Conservation (phyloP, 768 basidiomycete species). For the Tylopilus rubrobrunneus region DNA sequence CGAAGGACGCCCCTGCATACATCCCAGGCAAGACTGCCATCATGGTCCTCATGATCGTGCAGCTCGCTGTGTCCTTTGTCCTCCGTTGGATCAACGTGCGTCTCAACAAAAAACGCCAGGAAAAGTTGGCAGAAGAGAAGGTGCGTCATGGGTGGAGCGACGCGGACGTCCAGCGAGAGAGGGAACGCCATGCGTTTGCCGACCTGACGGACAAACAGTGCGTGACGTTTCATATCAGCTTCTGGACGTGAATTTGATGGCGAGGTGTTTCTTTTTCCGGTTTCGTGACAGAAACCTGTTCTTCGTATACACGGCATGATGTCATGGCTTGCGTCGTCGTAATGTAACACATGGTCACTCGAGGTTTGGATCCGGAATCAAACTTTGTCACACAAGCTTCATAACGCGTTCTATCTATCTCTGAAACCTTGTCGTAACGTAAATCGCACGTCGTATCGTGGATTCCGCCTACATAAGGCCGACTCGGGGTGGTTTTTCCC, state of each 20-base stretch:
- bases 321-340: not conserved
- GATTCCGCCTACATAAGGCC: conserved; percentile 9
- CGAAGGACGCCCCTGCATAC: conserved; percentile 58
- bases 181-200: conserved; percentile 57
- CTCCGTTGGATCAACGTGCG: conserved; percentile 53
- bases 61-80: conserved; percentile 44
- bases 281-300: conserved; percentile 46
- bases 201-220: conserved; percentile 64
- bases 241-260: conserved; percentile 1
- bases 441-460: conserved; percentile 4
- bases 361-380: conserved; percentile 1
- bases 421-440: conserved; percentile 16
- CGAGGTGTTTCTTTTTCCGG: not conserved
- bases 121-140: conserved; percentile 27
- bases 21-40: conserved; percentile 66
- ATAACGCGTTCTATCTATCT: not conserved
- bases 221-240: conserved; percentile 20
- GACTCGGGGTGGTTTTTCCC: not conserved
- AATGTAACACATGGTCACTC: not conserved
- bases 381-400: not conserved
- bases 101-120: conserved; percentile 46
- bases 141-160: conserved; percentile 52
- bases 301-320: conserved; percentile 55
- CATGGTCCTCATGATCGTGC: conserved; percentile 52
- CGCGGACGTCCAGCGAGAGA: conserved; percentile 52